Base-by-base conservation (phyloP, 164 flowering plant genomes). In the Taxillus chinensis region DNA sequence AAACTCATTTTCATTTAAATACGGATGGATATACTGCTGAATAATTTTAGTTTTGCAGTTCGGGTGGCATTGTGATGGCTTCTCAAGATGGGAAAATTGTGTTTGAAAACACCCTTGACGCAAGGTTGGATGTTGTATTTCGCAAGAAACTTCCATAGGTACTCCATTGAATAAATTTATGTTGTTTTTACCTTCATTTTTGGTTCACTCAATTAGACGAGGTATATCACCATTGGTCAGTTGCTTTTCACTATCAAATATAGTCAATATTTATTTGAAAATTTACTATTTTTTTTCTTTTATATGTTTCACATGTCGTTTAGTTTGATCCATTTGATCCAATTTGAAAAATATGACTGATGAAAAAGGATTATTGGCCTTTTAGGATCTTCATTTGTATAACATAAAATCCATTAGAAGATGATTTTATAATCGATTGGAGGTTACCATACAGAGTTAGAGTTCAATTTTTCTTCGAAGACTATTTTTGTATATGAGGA, bases 21-120 rank as follows among this genome's bases (percentile, higher is more conserved):
- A 48, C 3, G 11, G 43, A 13, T 43, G 58, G 57, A 46, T 45
- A 3, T n/a, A 11, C 60, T 59, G 51, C 62, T 60, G 8, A 43
- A 51, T 13, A 0, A n/a, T 57, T 48, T 48, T 56, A 41, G 11
- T 43, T 72, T 13, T 76, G 62, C 76, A 91, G 97, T 64, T 73
- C 93, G 74, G 96, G 97, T 59, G 97, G 97, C 64, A 86, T 91
- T 5, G 96, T 91, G 67, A 63, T 91, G 75, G 97, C 93, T 64
- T 91, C 97, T 83, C 83, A 84, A 68, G 97, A 91, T 82, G 97
- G 97, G 62, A 91, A 88, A 74, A 91, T 91, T 77, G 97, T 91
- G 54, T 83, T 69, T 50, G 97, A 88, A 79, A 91, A 91, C 78
- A 82, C 90, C 16, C 90, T 91, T 64, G 96, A 91, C 79, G 96